Conservation (phyloP, 768 basidiomycete species). For the Hericium coralloides region DNA sequence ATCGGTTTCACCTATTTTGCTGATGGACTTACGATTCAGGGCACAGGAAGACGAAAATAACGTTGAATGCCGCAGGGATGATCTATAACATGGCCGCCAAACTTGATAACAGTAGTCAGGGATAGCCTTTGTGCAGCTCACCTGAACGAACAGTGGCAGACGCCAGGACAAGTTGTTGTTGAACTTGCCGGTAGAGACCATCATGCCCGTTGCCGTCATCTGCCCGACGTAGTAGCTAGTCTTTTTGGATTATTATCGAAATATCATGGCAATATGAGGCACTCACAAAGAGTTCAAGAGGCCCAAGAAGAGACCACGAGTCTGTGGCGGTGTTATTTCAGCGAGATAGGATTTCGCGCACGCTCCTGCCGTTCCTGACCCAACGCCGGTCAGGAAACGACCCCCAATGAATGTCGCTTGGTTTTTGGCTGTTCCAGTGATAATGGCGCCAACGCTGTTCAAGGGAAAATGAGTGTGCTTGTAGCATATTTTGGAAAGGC, state of each 20-base stretch:
- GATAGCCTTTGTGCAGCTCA: slow-evolving; percentile 4
- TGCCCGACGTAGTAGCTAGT: slow-evolving; percentile 43
- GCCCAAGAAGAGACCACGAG: slow-evolving; percentile 41
- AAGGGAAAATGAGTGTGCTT: neutral
- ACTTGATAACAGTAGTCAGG: neutral
- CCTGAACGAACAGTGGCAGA: slow-evolving; percentile 42
- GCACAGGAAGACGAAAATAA: slow-evolving; percentile 36
- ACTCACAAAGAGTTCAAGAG: slow-evolving; percentile 43
- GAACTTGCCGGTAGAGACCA: slow-evolving; percentile 40
- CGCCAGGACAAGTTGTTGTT: slow-evolving; percentile 38
- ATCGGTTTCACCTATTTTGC: neutral
- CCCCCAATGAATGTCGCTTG: slow-evolving; percentile 36
- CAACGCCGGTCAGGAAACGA: slow-evolving; percentile 42
- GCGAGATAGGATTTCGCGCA: slow-evolving; percentile 43
- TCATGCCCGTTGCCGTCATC: slow-evolving; percentile 47
- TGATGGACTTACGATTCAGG: slow-evolving; percentile 35
- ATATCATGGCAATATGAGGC: neutral
- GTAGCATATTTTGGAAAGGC: neutral
- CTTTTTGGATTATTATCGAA: neutral
- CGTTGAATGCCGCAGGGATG: slow-evolving; percentile 39
- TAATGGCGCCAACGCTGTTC: slow-evolving; percentile 33
- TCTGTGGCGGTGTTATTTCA: slow-evolving; percentile 39
- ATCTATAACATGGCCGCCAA: slow-evolving; percentile 17
- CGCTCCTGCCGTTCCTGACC: slow-evolving; percentile 35
- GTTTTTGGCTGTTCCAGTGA: slow-evolving; percentile 39